Evolutionary conservation across 2,329 filamentous ascomycete genomes (phyloP).

Genomic region (Shiraia sp.): DNA sequence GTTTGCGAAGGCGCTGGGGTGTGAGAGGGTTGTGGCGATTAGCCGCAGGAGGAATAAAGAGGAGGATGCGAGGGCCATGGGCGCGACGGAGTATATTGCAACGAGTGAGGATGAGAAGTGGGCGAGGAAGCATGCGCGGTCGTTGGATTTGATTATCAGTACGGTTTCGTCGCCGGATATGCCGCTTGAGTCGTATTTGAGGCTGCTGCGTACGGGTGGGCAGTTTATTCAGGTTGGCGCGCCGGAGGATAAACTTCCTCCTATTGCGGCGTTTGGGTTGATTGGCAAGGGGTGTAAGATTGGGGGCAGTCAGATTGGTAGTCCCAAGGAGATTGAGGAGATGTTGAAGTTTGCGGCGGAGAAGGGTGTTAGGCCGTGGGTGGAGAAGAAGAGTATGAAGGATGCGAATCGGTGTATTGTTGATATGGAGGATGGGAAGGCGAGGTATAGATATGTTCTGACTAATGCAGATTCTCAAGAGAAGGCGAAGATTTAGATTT

Average conservation of each 20-base stretch:
- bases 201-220: conserved; percentile 63
- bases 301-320: conserved; percentile 53
- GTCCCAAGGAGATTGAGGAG: conserved; percentile 62
- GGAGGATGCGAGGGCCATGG: conserved; percentile 64
- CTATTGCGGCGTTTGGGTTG: conserved; percentile 61
- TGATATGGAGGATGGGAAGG: conserved; percentile 62
- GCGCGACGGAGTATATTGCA: conserved; percentile 67
- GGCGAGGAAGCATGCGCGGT: conserved; percentile 62
- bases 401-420: conserved; percentile 59
- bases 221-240: conserved; percentile 69
- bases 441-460: conserved; percentile 48
- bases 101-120: conserved; percentile 51
- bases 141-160: conserved; percentile 63
- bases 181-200: conserved; percentile 66
- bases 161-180: conserved; percentile 64
- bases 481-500: conserved; percentile 27
- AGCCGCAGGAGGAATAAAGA: conserved; percentile 63
- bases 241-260: conserved; percentile 62
- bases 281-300: conserved; percentile 59
- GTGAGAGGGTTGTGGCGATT: conserved; percentile 68
- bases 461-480: conserved; percentile 32
- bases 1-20: conserved; percentile 72
- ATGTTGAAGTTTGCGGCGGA: conserved; percentile 65
- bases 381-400: conserved; percentile 64
- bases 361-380: conserved; percentile 62